Conservation (phyloP, 805 yeast genomes). For the Komagataella ulmi region DNA sequence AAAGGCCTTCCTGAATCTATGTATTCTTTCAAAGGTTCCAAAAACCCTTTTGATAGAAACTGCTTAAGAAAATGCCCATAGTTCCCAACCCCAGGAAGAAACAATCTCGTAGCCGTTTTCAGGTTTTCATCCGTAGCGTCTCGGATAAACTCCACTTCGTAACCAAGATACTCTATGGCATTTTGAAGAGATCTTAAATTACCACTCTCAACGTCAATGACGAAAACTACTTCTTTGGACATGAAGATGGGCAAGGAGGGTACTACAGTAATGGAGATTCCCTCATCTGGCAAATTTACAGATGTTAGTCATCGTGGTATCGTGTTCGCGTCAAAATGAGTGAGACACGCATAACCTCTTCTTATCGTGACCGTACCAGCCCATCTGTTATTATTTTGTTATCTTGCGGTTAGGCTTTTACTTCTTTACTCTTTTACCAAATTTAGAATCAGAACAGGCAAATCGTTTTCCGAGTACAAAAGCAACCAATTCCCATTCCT, state of each 20-base stretch:
- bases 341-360: background rate
- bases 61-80: conserved; percentile 86
- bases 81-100: conserved; percentile 96
- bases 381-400: background rate
- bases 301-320: background rate
- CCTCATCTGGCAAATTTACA: background rate
- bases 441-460: background rate
- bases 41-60: conserved; percentile 46
- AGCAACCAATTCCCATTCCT: background rate
- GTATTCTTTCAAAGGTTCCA: conserved; percentile 50
- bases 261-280: background rate
- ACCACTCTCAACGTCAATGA: conserved; percentile 91
- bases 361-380: background rate
- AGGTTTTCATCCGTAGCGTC: conserved; percentile 40
- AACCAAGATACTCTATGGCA: conserved; percentile 74
- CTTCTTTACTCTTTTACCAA: background rate
- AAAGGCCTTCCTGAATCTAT: conserved; percentile 69
- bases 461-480: background rate
- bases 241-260: background rate
- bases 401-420: background rate
- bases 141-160: conserved; percentile 46
- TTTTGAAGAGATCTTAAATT: conserved; percentile 81
- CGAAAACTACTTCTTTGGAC: conserved; percentile 28
- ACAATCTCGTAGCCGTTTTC: conserved; percentile 37
- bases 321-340: background rate